These are phyloP conservation scores for Novymonas esmeraldas DNA, from an alignment of 208 protist species.

Conservation along the genomic window DNA sequence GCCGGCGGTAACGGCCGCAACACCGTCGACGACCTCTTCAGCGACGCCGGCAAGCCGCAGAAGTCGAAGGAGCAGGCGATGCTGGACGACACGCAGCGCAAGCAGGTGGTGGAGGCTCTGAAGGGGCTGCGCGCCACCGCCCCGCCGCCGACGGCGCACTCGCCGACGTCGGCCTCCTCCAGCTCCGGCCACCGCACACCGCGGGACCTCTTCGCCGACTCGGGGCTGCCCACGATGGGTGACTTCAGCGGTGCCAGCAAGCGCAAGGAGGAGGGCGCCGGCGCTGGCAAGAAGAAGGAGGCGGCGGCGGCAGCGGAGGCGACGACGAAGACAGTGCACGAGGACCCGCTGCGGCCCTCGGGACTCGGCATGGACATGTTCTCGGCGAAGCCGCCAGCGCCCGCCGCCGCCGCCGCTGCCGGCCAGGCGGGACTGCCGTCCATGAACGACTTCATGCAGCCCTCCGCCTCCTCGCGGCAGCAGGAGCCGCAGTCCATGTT, in stretches of 20 bases:
- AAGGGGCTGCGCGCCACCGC: slow-evolving; percentile 33
- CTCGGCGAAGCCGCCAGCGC: slow-evolving; percentile 17
- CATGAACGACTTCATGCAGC: slow-evolving; percentile 18
- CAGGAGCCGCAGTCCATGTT: slow-evolving; percentile 24
- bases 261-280: slow-evolving; percentile 22
- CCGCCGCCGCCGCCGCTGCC: slow-evolving; percentile 7
- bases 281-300: slow-evolving; percentile 20
- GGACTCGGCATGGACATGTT: slow-evolving; percentile 73
- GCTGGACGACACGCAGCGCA: slow-evolving; percentile 46
- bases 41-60: slow-evolving; percentile 17
- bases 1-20: slow-evolving; percentile 8
- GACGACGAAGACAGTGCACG: slow-evolving; percentile 17
- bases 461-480: slow-evolving; percentile 5
- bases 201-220: slow-evolving; percentile 46
- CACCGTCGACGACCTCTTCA: slow-evolving; percentile 60
- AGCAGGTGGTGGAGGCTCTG: slow-evolving; percentile 55
- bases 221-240: slow-evolving; percentile 59
- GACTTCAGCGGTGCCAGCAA: slow-evolving; percentile 48
- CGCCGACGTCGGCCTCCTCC: slow-evolving; percentile 34
- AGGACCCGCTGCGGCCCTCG: slow-evolving; percentile 43
- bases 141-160: slow-evolving; percentile 35
- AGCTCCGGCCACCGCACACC: slow-evolving; percentile 43
- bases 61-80: slow-evolving; percentile 21
- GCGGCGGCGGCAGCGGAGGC: not conserved
- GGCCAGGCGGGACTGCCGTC: slow-evolving; percentile 10